Conservation (phyloP, 129 eudicot genomes). For the Sambucus nigra region DNA sequence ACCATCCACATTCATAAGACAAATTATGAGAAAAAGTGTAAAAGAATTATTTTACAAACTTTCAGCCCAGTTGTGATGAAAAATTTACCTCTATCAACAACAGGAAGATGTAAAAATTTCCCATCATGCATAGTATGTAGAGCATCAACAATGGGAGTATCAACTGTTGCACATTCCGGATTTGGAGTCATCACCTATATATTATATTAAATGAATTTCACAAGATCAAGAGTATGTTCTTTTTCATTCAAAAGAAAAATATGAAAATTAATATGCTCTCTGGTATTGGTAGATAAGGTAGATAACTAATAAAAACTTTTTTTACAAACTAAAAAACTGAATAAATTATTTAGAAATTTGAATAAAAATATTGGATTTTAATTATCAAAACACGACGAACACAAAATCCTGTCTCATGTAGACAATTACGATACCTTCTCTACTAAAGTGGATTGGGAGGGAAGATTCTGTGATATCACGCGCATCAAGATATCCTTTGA, state of each 20-base stretch:
- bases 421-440: constrained; percentile 55
- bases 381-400: not conserved
- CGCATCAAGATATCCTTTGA: constrained; percentile 85
- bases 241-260: too few species aligned
- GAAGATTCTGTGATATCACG: constrained; percentile 84
- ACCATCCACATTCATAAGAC: constrained; percentile 14
- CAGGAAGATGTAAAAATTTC: constrained; percentile 89
- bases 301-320: not conserved
- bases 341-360: too few species aligned
- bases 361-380: not conserved
- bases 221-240: too few species aligned
- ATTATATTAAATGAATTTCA: too few species aligned
- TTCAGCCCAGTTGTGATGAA: not conserved
- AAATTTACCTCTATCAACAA: constrained; percentile 66
- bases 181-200: constrained; percentile 93
- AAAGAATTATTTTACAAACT: not conserved
- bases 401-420: not conserved
- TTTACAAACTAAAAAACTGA: not conserved
- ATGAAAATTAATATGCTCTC: not conserved
- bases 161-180: constrained; percentile 94
- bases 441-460: constrained; percentile 69
- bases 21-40: not conserved
- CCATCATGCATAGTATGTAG: constrained; percentile 98
- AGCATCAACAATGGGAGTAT: constrained; percentile 94
- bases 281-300: not conserved